Percentiles rank a stretch among this genome's conserved stretches.
phyloP scores from a whole-genome alignment of 768 basidiomycete species.

The Xanthoconium stramineum region DNA sequence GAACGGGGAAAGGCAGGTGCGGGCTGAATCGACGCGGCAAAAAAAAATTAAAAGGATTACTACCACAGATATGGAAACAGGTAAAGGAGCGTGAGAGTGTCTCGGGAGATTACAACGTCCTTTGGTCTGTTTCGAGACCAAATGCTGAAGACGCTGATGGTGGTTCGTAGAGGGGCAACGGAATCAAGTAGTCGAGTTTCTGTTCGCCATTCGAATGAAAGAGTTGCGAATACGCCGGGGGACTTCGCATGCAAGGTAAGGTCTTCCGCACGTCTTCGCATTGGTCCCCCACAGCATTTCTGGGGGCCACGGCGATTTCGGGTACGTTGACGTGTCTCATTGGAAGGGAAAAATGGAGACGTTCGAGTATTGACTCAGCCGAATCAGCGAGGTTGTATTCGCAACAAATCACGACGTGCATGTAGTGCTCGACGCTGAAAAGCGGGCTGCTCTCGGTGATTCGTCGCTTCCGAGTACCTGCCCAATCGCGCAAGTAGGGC shows the following conservation, averaged over 20 bases:
- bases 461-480: slow-evolving; percentile 32
- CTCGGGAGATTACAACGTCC: background rate
- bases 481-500: slow-evolving; percentile 26
- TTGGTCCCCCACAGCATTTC: background rate
- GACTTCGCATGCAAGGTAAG: slow-evolving; percentile 28
- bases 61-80: background rate
- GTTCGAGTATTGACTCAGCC: slow-evolving; percentile 19
- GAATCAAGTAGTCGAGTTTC: slow-evolving; percentile 62
- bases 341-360: slow-evolving; percentile 43
- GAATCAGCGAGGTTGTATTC: slow-evolving; percentile 49
- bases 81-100: background rate
- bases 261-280: slow-evolving; percentile 9
- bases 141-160: slow-evolving; percentile 6
- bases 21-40: slow-evolving; percentile 11
- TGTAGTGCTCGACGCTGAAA: slow-evolving; percentile 51
- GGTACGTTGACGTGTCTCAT: slow-evolving; percentile 49
- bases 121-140: slow-evolving; percentile 2
- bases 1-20: slow-evolving; percentile 6
- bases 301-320: background rate
- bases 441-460: slow-evolving; percentile 54
- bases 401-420: slow-evolving; percentile 52
- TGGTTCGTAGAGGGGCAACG: slow-evolving; percentile 64
- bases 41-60: background rate
- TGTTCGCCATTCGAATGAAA: slow-evolving; percentile 72
- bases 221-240: slow-evolving; percentile 78